phyloP scores from a whole-genome alignment of 1,139 yeast species.

The Maudiozyma humilis region DNA sequence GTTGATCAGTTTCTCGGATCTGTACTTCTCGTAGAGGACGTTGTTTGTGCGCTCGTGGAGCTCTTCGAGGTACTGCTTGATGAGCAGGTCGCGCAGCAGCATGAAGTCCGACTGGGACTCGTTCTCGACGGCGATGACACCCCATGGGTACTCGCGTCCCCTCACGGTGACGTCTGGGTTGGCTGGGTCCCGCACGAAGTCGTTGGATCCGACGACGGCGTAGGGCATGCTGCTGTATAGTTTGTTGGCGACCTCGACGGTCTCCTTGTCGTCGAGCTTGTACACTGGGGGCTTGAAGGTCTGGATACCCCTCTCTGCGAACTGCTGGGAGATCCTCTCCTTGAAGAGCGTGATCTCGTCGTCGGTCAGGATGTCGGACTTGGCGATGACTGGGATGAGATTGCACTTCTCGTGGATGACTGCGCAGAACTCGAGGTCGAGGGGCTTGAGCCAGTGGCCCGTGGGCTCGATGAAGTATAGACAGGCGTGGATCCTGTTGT shows the following conservation, averaged over 20 bases:
- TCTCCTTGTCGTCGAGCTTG: conserved; percentile 84
- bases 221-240: conserved; percentile 74
- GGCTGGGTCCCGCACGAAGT: conserved; percentile 60
- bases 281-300: conserved; percentile 73
- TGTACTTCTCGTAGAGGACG: conserved; percentile 75
- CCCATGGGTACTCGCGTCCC: conserved; percentile 98
- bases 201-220: conserved; percentile 89
- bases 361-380: conserved; percentile 86
- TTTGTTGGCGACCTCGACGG: conserved; percentile 54
- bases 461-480: conserved; percentile 93
- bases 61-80: conserved; percentile 89
- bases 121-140: conserved; percentile 90
- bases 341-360: conserved; percentile 77
- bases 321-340: conserved; percentile 65
- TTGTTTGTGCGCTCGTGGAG: conserved; percentile 80
- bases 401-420: conserved; percentile 86
- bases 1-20: conserved; percentile 68
- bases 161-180: conserved; percentile 62
- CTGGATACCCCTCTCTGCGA: conserved; percentile 65
- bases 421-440: conserved; percentile 85
- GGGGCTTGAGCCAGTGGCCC: conserved; percentile 82
- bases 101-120: conserved; percentile 91
- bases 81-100: conserved; percentile 78
- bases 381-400: conserved; percentile 89
- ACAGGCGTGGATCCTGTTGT: conserved; percentile 79